phyloP scores from a whole-genome alignment of 164 flowering plant species.

The Paratinospora sagittata region DNA sequence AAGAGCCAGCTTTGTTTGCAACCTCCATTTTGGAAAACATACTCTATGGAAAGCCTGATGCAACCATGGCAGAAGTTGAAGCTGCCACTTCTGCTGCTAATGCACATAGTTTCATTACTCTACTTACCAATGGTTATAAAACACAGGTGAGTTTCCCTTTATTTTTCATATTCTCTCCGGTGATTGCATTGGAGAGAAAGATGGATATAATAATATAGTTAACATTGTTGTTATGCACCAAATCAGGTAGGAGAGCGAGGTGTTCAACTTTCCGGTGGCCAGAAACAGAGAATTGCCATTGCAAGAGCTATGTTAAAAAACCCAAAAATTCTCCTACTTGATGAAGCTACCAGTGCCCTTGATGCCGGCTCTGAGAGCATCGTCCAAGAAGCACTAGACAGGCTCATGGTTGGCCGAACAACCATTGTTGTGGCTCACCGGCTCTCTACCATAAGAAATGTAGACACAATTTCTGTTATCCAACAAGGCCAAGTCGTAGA shows the following conservation, averaged over 20 bases:
- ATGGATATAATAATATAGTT: neutral
- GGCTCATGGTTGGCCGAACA: constrained; percentile 79
- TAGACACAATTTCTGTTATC: constrained; percentile 81
- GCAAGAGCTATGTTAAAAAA: constrained; percentile 88
- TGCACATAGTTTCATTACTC: constrained; percentile 86
- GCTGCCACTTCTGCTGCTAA: constrained; percentile 90
- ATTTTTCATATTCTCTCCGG: neutral
- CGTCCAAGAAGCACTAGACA: constrained; percentile 81
- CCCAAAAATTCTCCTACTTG: constrained; percentile 81
- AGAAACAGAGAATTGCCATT: constrained; percentile 88
- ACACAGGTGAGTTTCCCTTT: constrained; percentile 54
- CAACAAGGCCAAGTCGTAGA: constrained; percentile 88
- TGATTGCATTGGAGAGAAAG: neutral
- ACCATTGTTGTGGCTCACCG: constrained; percentile 79
- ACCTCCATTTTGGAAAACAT: constrained; percentile 93
- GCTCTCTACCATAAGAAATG: constrained; percentile 73
- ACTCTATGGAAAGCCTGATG: constrained; percentile 91
- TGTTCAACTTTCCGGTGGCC: constrained; percentile 87
- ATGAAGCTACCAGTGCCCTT: constrained; percentile 92
- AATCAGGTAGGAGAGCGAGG: constrained; percentile 88
- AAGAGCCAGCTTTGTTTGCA: constrained; percentile 97
- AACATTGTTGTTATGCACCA: neutral
- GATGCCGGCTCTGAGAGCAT: constrained; percentile 85
- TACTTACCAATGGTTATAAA: constrained; percentile 86
- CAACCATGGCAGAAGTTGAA: constrained; percentile 81